Conservation (phyloP, 2,329 filamentous ascomycete genomes). For the Aspergillus brasiliensis region DNA sequence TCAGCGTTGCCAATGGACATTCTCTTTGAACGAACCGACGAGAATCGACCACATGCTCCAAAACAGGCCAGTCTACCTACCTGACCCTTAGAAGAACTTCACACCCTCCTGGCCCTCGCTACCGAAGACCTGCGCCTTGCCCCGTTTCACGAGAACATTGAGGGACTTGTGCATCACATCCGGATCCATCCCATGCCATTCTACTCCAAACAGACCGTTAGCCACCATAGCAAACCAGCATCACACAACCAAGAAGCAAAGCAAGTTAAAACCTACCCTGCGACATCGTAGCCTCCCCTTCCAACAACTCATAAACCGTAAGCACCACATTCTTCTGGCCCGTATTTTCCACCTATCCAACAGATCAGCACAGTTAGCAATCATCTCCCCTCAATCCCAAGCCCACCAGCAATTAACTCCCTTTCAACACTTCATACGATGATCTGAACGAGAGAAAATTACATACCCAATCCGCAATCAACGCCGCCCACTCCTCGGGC, state of each 20-base stretch:
- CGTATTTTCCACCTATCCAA: conserved; percentile 67
- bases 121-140: conserved; percentile 92
- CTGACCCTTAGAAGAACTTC: conserved; percentile 79
- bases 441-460: background rate
- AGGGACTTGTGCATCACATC: conserved; percentile 80
- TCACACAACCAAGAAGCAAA: background rate
- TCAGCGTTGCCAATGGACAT: conserved; percentile 1
- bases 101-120: conserved; percentile 85
- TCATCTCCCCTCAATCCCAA: background rate
- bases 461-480: conserved; percentile 70
- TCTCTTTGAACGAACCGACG: background rate
- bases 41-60: background rate
- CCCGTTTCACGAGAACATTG: conserved; percentile 79
- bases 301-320: conserved; percentile 86
- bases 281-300: conserved; percentile 77
- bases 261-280: conserved; percentile 56
- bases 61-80: background rate
- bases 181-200: conserved; percentile 85
- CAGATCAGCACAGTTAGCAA: background rate
- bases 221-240: background rate
- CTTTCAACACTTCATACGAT: no score
- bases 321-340: conserved; percentile 86
- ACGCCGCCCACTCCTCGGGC: conserved; percentile 85
- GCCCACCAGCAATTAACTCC: no score
- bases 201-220: conserved; percentile 45